These are phyloP conservation scores for Letharia columbiana DNA, from an alignment of 495 filamentous ascomycete species.

Conservation along the genomic window DNA sequence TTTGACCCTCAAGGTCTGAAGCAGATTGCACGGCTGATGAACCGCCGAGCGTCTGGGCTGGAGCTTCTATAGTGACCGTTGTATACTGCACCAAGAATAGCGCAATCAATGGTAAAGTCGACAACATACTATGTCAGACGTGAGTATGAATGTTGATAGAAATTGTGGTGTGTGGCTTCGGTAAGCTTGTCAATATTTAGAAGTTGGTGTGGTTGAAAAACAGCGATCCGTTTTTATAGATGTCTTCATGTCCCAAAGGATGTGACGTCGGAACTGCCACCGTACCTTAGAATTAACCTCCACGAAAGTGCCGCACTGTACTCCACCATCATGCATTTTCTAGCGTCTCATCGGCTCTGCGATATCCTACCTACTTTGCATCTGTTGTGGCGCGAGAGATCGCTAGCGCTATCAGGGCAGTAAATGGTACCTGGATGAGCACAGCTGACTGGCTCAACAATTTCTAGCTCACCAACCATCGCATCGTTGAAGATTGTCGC, in stretches of 20 bases:
- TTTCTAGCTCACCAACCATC: conserved; percentile 4
- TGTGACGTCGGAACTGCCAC: background rate
- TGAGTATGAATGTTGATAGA: background rate
- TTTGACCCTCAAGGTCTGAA: background rate
- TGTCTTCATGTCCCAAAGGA: background rate
- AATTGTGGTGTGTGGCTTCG: background rate
- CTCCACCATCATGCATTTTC: background rate
- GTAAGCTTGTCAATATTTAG: background rate
- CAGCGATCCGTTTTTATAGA: background rate
- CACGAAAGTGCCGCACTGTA: background rate
- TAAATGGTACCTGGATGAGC: background rate
- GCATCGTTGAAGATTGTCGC: background rate
- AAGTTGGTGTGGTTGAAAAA: background rate
- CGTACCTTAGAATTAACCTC: background rate
- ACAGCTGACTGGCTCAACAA: conserved; percentile 4
- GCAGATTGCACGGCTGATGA: background rate
- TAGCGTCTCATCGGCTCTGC: background rate
- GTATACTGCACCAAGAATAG: background rate
- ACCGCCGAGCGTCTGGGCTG: background rate
- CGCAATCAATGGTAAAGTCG: conserved; percentile 5
- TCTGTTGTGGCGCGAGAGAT: conserved; percentile 10
- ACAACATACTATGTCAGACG: background rate
- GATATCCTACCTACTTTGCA: background rate
- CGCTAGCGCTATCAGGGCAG: conserved; percentile 1
- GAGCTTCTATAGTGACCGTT: conserved; percentile 1